Evolutionary conservation across 305 asterid genomes (phyloP), one percentile per base, ranked within the genome.

Genomic region (Solanum hybrid): DNA sequence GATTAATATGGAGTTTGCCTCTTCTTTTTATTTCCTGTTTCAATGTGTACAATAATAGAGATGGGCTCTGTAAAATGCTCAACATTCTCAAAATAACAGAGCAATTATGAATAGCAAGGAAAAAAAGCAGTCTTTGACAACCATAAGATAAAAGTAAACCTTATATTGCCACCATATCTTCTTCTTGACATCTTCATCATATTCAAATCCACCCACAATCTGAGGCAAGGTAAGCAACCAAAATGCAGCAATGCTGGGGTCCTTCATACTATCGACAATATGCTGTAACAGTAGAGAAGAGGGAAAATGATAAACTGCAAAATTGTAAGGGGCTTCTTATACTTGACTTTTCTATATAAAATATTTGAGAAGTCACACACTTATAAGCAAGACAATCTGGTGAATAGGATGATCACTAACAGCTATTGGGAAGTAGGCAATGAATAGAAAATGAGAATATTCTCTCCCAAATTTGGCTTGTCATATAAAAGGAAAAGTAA

Each of bases 141-240:
- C 76, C 41, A 85, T 51, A 85, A 83, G 41, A 85, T 31, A 57
- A 80, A 70, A 90, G 22, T 5, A 87, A 75, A 97, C 99, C 99
- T 96, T 94, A 94, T 97, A 97, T 89, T 97, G 93, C 99, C 98
- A 96, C 99, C 99, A 97, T 88, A 97, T 96, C 92, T 95, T 96
- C 95, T 95, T 96, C 96, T 96, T 97, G 92, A 96, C 95, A 36
- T 96, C 98, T 38, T 96, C 99, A 85, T 97, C 99, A 90, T 92
- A 97, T 73, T 96, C 95, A 91, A 96, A 88, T 89, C 98, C 99
- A 89, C 98, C 99, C 91, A 95, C 92, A 89, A 97, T 93, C 94
- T 97, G 98, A 91, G 99, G 99, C 79, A 97, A 90, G 78, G 98
- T 96, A 90, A 97, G 94, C 95, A 97, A 90, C 99, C 99, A 97